Conservation (phyloP, 805 yeast species). For the Komagataella kurtzmanii region DNA sequence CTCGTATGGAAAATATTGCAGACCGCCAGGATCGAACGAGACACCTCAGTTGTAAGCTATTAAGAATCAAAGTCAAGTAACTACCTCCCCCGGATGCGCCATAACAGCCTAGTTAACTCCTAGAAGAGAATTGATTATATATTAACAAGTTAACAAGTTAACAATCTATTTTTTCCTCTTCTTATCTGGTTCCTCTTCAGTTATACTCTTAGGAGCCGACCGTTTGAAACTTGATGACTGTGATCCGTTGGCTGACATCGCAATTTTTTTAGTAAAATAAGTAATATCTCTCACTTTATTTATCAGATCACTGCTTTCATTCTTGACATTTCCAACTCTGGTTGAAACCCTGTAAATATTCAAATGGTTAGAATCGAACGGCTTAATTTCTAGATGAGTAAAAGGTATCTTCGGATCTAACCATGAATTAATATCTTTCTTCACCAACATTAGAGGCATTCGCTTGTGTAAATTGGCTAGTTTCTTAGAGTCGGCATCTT, state of each 20-base stretch:
- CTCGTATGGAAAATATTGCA: not conserved
- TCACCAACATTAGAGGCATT: conserved; percentile 61
- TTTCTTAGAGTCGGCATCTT: conserved; percentile 45
- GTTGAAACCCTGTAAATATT: conserved; percentile 41
- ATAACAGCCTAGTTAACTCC: not conserved
- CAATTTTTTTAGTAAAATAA: not conserved
- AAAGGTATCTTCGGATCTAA: conserved; percentile 26
- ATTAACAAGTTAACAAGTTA: too few species aligned
- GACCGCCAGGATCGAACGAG: not conserved
- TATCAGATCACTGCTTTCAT: conserved; percentile 29
- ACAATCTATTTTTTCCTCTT: not conserved
- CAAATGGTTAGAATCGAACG: conserved; percentile 25
- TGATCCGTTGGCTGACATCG: not conserved
- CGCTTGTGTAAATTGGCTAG: conserved; percentile 61
- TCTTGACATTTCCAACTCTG: conserved; percentile 50
- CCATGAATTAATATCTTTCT: conserved; percentile 54
- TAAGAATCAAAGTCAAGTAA: not conserved
- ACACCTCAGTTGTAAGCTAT: not conserved
- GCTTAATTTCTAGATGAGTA: conserved; percentile 25
- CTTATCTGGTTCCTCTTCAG: not conserved
- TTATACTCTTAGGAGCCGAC: not conserved
- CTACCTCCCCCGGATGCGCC: not conserved
- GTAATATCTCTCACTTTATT: conserved; percentile 8
- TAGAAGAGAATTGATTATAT: too few species aligned
- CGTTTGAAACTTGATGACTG: not conserved